Evolutionary conservation across 306 rosid species (phyloP).

Genomic region (Glycyrrhiza uralensis): DNA sequence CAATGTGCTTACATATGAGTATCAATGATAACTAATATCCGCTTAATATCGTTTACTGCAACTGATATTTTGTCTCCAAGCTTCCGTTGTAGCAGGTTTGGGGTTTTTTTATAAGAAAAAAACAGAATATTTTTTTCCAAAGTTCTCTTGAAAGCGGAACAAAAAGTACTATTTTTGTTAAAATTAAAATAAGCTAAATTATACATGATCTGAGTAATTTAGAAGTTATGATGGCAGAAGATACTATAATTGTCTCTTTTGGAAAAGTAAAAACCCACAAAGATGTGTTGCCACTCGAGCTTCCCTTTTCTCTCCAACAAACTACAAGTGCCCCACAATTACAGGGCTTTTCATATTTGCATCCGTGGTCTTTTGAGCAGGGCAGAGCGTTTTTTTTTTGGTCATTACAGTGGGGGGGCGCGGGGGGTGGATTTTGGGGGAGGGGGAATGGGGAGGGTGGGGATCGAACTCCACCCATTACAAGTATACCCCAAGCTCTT

Average conservation of each 20-base stretch:
- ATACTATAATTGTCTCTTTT: constrained; percentile 33
- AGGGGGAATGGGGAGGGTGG: no score
- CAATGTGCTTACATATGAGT: background rate
- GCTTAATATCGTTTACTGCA: background rate
- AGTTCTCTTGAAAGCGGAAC: background rate
- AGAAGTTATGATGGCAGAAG: constrained; percentile 25
- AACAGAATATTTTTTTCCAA: no score
- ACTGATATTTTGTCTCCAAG: background rate
- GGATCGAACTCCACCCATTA: no score
- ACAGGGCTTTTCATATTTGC: background rate
- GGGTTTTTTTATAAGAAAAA: background rate
- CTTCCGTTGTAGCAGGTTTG: background rate
- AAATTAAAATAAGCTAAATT: background rate
- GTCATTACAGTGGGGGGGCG: no score
- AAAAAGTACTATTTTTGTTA: background rate
- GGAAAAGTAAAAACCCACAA: constrained; percentile 17
- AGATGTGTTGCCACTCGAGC: constrained; percentile 12
- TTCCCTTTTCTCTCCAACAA: background rate
- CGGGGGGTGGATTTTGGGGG: no score
- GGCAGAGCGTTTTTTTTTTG: background rate
- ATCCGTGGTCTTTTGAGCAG: background rate
- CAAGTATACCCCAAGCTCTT: no score
- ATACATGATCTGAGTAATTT: background rate
- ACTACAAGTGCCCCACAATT: constrained; percentile 17
- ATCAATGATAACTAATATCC: background rate